Base-by-base conservation (phyloP, 2,329 filamentous ascomycete species). In the Colletotrichum tofieldiae region DNA sequence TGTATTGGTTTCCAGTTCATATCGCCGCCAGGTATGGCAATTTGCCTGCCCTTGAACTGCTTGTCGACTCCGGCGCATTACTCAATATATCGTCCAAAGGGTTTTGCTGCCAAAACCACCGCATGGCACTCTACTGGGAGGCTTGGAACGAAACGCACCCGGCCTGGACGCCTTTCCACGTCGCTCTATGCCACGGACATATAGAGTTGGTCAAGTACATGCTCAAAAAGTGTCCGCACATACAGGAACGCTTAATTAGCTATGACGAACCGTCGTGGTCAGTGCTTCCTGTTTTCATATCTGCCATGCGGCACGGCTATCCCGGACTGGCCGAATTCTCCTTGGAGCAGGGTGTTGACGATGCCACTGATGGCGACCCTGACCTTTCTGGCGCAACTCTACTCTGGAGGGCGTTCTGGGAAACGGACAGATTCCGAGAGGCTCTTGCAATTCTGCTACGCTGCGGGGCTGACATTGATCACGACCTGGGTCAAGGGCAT, bases 1-100 rank as follows among this genome's bases (percentile, higher is more conserved):
- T 54, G 37, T 63, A 39, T 20, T 63, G 60, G 60, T 39, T 32
- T 14, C 60, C 60, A 14, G n/a, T 63, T 18, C 60, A 63, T n/a
- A 54, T 54, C 9, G 60, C 45, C 8, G 45, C 60, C 11, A 29
- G 18, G 2, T 11, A 7, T 12, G 32, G 61, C 29, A 55, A 64
- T 26, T 7, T 39, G 5, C 8, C 41, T 11, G 61, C 45, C 14
- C n/a, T 64, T 16, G 9, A 54, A 9, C 14, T 64, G 37, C 47
- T 54, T 39, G 16, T 54, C 12, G 45, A 29, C 6, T 20, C 6
- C 14, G 45, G 32, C n/a, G 61, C 61, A 29, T 32, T 51, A 7
- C 29, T 64, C 12, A 54, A 64, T 11, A 29, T 51, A 51, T 43
- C 47, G 11, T 64, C 61, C 11, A 45, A 47, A 20, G 41, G 58